A percentile compares a stretch with the other conserved stretches of the same genome.
Evolutionary conservation across 2,329 filamentous ascomycete genomes (phyloP).

Genomic region (Trichoderma brevicompactum): DNA sequence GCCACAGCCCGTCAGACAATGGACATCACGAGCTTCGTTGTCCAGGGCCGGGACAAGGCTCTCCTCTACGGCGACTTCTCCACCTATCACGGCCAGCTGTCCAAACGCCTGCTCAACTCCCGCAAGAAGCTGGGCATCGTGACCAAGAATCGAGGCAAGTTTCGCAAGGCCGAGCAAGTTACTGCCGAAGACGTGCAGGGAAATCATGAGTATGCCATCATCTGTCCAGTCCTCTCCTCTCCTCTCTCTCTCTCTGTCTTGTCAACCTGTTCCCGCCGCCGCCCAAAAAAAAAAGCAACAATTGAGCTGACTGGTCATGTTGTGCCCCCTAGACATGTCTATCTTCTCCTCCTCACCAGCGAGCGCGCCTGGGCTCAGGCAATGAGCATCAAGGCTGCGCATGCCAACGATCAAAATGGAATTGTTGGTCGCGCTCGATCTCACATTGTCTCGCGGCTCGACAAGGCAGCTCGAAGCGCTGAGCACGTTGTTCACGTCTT

Average conservation of each 20-base stretch:
- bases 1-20: constrained; percentile 51
- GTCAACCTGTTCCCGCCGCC: background rate
- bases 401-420: constrained; percentile 77
- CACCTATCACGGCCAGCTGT: constrained; percentile 79
- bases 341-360: constrained; percentile 80
- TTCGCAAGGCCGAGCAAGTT: constrained; percentile 69
- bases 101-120: constrained; percentile 78
- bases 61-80: constrained; percentile 88
- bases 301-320: constrained; percentile 15
- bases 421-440: constrained; percentile 79
- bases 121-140: constrained; percentile 84
- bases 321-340: constrained; percentile 64
- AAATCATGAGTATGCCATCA: constrained; percentile 70
- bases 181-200: constrained; percentile 75
- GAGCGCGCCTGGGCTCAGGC: constrained; percentile 95
- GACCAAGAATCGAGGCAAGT: constrained; percentile 87
- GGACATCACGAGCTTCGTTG: constrained; percentile 88
- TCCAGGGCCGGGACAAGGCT: constrained; percentile 78
- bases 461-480: constrained; percentile 76
- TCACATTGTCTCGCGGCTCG: constrained; percentile 85
- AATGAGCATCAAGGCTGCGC: constrained; percentile 88
- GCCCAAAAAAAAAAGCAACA: background rate
- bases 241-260: too few species aligned
- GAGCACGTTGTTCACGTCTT: constrained; percentile 69
- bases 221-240: background rate